phyloP scores from a whole-genome alignment of 305 asterid species.

The Stenogyne calaminthoides region DNA sequence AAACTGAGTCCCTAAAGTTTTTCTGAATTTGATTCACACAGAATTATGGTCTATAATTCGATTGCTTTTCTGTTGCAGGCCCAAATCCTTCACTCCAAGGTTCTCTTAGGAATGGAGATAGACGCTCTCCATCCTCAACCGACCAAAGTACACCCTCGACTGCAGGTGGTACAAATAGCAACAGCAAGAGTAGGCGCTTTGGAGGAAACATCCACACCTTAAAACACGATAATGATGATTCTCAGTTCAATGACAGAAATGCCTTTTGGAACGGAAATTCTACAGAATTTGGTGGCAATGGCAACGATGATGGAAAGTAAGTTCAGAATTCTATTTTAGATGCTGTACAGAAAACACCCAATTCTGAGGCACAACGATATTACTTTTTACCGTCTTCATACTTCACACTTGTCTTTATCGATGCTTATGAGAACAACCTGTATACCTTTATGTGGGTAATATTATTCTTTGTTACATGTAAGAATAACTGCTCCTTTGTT shows the following conservation, averaged over 20 bases:
- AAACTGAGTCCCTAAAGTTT: not conserved
- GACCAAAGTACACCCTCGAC: conserved; percentile 33
- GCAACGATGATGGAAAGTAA: conserved; percentile 58
- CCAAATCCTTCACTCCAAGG: conserved; percentile 54
- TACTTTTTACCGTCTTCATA: conserved; percentile 11
- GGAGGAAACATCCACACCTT: conserved; percentile 90
- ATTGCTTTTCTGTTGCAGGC: conserved; percentile 41
- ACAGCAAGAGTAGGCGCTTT: conserved; percentile 48
- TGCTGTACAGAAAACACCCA: conserved; percentile 22
- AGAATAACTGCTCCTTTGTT: not conserved
- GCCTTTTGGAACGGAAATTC: conserved; percentile 95
- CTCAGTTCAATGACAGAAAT: conserved; percentile 55
- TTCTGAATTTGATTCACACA: not conserved
- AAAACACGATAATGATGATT: conserved; percentile 64
- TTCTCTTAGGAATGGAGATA: conserved; percentile 40
- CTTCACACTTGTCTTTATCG: conserved; percentile 9
- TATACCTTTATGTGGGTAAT: not conserved
- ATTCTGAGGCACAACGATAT: not conserved
- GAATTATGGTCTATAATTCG: conserved; percentile 1
- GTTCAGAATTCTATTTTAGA: not conserved
- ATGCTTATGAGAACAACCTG: not conserved
- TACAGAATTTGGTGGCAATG: conserved; percentile 83
- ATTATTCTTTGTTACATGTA: not conserved
- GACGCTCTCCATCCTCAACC: conserved; percentile 37
- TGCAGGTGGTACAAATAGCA: conserved; percentile 29